Evolutionary conservation across 176 grass and related monocot species (phyloP).

Genomic region (Paspalum notatum): DNA sequence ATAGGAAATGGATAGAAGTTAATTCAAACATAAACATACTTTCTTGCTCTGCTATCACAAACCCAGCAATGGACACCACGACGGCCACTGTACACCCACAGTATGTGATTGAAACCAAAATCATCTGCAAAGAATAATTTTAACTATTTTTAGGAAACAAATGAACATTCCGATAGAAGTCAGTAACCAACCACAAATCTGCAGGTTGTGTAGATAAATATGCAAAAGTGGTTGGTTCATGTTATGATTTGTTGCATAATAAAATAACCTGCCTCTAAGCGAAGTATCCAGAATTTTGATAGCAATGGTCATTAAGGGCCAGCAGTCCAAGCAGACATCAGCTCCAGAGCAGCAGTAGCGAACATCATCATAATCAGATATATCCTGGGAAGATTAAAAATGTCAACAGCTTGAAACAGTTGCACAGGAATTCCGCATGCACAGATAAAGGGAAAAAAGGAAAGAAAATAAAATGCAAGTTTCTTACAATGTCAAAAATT

Average conservation of each 20-base stretch:
- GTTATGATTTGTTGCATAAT: not conserved
- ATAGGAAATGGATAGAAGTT: conserved; percentile 21
- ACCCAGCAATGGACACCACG: conserved; percentile 99
- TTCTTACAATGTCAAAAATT: conserved; percentile 93
- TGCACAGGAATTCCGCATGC: not conserved
- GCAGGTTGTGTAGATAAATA: not conserved
- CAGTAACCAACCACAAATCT: conserved; percentile 4
- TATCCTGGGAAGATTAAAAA: conserved; percentile 67
- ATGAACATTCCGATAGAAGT: not conserved
- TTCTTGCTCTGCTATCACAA: conserved; percentile 92
- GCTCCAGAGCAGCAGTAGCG: conserved; percentile 96
- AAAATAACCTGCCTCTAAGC: conserved; percentile 73
- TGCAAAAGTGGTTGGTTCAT: not conserved
- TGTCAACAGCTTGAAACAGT: not conserved
- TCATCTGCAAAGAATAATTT: conserved; percentile 60
- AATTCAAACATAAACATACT: conserved; percentile 40
- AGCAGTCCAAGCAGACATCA: conserved; percentile 81
- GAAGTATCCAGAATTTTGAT: conserved; percentile 86
- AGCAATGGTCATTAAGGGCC: conserved; percentile 97
- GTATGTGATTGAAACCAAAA: conserved; percentile 96
- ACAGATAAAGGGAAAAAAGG: not conserved
- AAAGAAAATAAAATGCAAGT: not conserved
- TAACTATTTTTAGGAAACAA: conserved; percentile 14
- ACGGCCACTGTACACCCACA: conserved; percentile 94
- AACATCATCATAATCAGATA: conserved; percentile 98